Evolutionary conservation across 202 grass and related monocot species (phyloP), one percentile per base, ranked within the genome.

Genomic region (Carex arenaria): DNA sequence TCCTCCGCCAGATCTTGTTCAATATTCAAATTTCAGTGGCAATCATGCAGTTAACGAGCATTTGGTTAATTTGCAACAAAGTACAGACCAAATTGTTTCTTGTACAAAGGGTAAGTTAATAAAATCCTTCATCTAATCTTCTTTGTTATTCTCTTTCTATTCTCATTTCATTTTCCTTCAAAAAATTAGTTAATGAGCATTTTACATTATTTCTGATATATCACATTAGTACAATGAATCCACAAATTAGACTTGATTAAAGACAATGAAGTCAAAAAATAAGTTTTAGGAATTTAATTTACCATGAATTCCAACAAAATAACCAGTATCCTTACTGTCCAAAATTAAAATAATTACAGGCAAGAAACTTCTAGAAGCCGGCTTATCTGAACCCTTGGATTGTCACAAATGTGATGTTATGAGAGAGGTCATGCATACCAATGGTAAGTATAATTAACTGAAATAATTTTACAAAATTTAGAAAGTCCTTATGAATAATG

Each of bases 351-450:
- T 4, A 57, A 38, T 59, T 78, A 30, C 53, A 78, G 73, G 30
- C 26, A 30, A 55, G 30, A 55, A 78, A 20, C 30, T 57, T 14
- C 49, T 10, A n/a, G 19, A 1, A 56, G 28, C 15, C 3, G 52
- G 52, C 7, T 56, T 51, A n/a, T 36, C 23, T 3, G 52, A 76
- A 54, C 13, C 51, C 7, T 59, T 59, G 52, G 53, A 78, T 14
- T 59, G 53, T 30, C 14, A 0, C 7, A 78, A 57, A 59, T 78
- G 73, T 0, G 52, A 78, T 38, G 52, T 59, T 78, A 59, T 78
- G 52, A 78, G 73, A 59, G 73, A 59, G 73, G 0, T 78, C 15
- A 78, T 78, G 51, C 73, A 78, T 38, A 59, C 20, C 73, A 78
- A 78, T 59, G 73, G 73, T 78, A 30, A 78, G 73, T 78, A 59